Percentiles rank a stretch among this genome's conserved stretches.
Conservation (phyloP, 345 rosid genomes). For the Gossypium turneri region DNA sequence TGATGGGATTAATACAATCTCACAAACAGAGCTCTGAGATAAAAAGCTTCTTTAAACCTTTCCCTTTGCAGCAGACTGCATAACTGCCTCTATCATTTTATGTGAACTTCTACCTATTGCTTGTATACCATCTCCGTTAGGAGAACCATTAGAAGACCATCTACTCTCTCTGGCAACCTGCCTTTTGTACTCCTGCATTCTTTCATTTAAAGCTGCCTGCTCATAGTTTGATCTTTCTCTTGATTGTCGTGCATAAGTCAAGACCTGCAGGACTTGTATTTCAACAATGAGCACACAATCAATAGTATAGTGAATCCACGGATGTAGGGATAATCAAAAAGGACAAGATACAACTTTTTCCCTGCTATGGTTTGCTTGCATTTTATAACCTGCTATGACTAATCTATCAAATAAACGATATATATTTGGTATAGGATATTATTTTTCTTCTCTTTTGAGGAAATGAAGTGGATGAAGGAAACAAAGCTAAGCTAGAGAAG, state of each 20-base stretch:
- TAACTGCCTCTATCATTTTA: slow-evolving; percentile 66
- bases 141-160: slow-evolving; percentile 79
- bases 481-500: neutral
- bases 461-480: neutral
- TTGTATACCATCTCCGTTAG: slow-evolving; percentile 92
- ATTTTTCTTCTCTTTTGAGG: neutral
- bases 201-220: slow-evolving; percentile 88
- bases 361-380: neutral
- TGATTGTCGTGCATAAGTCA: slow-evolving; percentile 94
- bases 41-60: slow-evolving; percentile 38
- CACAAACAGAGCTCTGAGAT: neutral
- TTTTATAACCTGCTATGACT: neutral
- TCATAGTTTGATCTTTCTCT: slow-evolving; percentile 96
- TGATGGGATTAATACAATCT: slow-evolving; percentile 1
- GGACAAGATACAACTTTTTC: neutral
- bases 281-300: slow-evolving; percentile 4
- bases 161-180: slow-evolving; percentile 94
- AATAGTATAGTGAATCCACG: neutral
- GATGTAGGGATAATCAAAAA: neutral
- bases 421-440: neutral
- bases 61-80: slow-evolving; percentile 73
- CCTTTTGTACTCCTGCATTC: slow-evolving; percentile 95
- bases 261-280: slow-evolving; percentile 48
- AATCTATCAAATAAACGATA: neutral
- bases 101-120: slow-evolving; percentile 81